These are phyloP conservation scores for Leavenworthia alabamica DNA, from an alignment of 345 rosid species.

Conservation along the genomic window DNA sequence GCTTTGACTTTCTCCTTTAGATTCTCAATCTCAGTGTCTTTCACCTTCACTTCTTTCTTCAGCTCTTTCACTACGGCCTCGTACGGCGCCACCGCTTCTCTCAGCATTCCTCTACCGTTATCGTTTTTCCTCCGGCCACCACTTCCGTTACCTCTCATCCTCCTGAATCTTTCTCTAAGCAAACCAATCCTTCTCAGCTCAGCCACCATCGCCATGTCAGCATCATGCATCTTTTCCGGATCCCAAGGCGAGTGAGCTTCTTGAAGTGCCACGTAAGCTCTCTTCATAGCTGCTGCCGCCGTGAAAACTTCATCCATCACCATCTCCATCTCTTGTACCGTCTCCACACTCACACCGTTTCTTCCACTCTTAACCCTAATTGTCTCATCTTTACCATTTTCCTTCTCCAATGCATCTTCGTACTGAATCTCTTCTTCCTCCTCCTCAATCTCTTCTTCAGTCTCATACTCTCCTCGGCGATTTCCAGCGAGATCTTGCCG, in stretches of 20 bases:
- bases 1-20: constrained; percentile 65
- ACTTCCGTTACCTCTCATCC: constrained; percentile 33
- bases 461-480: constrained; percentile 23
- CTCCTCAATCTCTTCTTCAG: constrained; percentile 28
- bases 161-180: constrained; percentile 66
- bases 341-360: constrained; percentile 17
- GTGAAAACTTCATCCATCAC: constrained; percentile 70
- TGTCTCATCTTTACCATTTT: constrained; percentile 16
- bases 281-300: constrained; percentile 60
- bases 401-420: constrained; percentile 24
- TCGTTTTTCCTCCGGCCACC: constrained; percentile 33
- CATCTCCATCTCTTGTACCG: constrained; percentile 51
- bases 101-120: constrained; percentile 40
- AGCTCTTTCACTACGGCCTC: constrained; percentile 83
- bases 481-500: constrained; percentile 40
- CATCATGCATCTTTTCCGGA: constrained; percentile 76
- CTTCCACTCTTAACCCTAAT: constrained; percentile 13
- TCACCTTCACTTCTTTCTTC: constrained; percentile 70
- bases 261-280: constrained; percentile 61
- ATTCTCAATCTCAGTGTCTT: constrained; percentile 62
- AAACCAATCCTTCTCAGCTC: constrained; percentile 67
- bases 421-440: constrained; percentile 37
- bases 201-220: constrained; percentile 75
- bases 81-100: constrained; percentile 89
- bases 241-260: constrained; percentile 99